phyloP scores from a whole-genome alignment of 495 filamentous ascomycete genomes.

The Daldinia bambusicola region DNA sequence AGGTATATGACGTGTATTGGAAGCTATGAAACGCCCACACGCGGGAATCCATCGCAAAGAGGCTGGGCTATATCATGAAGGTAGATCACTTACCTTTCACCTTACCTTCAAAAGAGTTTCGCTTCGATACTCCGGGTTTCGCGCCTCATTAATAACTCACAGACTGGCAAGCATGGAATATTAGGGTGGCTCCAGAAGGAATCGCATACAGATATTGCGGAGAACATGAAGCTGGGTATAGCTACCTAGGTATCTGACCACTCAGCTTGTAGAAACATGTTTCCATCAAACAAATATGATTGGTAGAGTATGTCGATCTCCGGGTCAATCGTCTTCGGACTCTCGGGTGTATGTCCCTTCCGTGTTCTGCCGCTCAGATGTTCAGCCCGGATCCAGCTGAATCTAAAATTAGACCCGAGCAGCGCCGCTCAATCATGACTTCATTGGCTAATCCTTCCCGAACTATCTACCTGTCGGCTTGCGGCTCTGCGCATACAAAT shows the following conservation, averaged over 20 bases:
- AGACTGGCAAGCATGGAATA: neutral
- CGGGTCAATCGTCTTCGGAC: constrained; percentile 2
- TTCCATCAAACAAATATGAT: constrained; percentile 12
- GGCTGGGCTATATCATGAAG: neutral
- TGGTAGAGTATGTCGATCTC: constrained; percentile 8
- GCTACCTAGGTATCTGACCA: neutral
- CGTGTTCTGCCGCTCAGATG: constrained; percentile 9
- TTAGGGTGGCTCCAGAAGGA: neutral
- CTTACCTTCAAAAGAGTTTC: no score
- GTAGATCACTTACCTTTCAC: neutral
- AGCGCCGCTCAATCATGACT: constrained; percentile 7
- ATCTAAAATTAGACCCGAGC: constrained; percentile 18
- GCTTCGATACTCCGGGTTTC: no score
- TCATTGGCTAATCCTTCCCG: constrained; percentile 12
- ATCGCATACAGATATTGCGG: neutral
- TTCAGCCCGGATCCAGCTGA: neutral
- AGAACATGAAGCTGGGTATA: neutral
- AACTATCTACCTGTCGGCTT: neutral
- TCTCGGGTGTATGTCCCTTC: constrained; percentile 1
- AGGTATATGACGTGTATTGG: neutral
- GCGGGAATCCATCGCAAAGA: neutral
- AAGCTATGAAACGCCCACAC: neutral
- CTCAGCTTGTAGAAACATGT: neutral
- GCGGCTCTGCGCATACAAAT: neutral
- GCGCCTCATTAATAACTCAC: no score